Conservation (phyloP, 2,329 filamentous ascomycete species). For the Alternaria metachromatica region DNA sequence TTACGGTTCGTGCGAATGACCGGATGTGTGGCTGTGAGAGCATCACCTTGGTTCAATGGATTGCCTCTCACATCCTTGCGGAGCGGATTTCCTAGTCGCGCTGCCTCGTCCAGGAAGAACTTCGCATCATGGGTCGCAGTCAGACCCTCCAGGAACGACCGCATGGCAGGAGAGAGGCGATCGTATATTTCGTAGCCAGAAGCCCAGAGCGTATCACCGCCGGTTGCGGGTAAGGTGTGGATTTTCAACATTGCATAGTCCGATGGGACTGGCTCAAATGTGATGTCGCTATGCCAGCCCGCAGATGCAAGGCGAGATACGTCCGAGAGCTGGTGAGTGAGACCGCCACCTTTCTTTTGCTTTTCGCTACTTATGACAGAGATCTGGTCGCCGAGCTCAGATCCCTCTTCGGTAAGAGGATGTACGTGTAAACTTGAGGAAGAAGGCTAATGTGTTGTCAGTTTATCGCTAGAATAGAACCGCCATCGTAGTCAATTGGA, state of each 20-base stretch:
- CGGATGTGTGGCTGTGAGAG: slow-evolving; percentile 61
- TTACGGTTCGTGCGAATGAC: slow-evolving; percentile 66
- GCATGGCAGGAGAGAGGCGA: slow-evolving; percentile 56
- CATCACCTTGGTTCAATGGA: slow-evolving; percentile 61
- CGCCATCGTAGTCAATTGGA: slow-evolving; percentile 49
- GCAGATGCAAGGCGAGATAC: slow-evolving; percentile 50
- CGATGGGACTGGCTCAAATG: slow-evolving; percentile 51
- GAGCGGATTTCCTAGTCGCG: slow-evolving; percentile 35
- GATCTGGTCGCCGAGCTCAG: slow-evolving; percentile 49
- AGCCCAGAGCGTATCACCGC: slow-evolving; percentile 49
- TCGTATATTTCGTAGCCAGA: slow-evolving; percentile 58
- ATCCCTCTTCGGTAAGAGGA: slow-evolving; percentile 56
- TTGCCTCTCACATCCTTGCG: slow-evolving; percentile 50
- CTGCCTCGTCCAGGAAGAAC: slow-evolving; percentile 39
- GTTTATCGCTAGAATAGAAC: not conserved
- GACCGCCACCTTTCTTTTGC: slow-evolving; percentile 38
- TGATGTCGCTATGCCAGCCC: slow-evolving; percentile 61
- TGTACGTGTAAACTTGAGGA: slow-evolving; percentile 39
- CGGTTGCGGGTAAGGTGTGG: slow-evolving; percentile 42
- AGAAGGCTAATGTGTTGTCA: slow-evolving; percentile 25
- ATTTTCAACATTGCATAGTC: slow-evolving; percentile 50
- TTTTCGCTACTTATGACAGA: slow-evolving; percentile 49
- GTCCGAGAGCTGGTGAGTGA: slow-evolving; percentile 53
- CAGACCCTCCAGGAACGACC: slow-evolving; percentile 56
- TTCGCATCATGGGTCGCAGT: slow-evolving; percentile 53